These are phyloP conservation scores for Verticillium nubilum DNA, from an alignment of 2,329 filamentous ascomycete species.

Conservation along the genomic window DNA sequence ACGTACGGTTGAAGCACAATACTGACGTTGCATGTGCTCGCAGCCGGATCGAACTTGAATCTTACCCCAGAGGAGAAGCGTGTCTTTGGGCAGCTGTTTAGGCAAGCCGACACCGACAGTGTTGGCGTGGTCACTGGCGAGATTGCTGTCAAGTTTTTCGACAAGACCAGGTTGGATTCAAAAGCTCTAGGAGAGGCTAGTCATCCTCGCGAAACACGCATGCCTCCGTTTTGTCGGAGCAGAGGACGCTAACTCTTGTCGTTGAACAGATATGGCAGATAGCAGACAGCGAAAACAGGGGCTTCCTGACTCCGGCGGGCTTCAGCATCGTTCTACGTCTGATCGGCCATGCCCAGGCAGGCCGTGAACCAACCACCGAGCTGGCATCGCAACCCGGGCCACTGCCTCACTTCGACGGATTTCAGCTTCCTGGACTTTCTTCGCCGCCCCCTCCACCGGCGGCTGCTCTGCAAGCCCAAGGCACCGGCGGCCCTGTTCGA, in stretches of 20 bases:
- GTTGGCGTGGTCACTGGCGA: slow-evolving; percentile 95
- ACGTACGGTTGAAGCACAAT: neutral
- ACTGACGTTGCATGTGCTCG: neutral
- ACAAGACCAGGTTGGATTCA: slow-evolving; percentile 86
- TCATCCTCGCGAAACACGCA: slow-evolving; percentile 11
- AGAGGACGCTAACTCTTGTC: neutral
- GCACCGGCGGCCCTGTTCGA: slow-evolving; percentile 64
- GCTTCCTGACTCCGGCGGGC: slow-evolving; percentile 84
- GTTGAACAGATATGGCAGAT: slow-evolving; percentile 89
- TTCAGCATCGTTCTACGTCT: slow-evolving; percentile 90
- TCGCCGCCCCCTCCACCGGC: slow-evolving; percentile 43
- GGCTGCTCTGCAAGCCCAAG: slow-evolving; percentile 47
- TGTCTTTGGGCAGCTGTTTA: slow-evolving; percentile 87
- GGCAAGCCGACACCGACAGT: slow-evolving; percentile 84
- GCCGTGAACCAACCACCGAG: slow-evolving; percentile 73
- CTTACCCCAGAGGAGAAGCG: slow-evolving; percentile 89
- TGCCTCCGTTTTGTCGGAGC: neutral
- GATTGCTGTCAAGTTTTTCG: slow-evolving; percentile 94
- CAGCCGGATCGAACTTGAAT: slow-evolving; percentile 68
- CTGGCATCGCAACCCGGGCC: slow-evolving; percentile 81
- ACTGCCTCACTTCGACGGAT: slow-evolving; percentile 86
- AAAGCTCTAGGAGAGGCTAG: slow-evolving; percentile 80
- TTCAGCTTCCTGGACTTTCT: slow-evolving; percentile 30
- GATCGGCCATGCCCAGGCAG: slow-evolving; percentile 92
- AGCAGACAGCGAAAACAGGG: slow-evolving; percentile 92